Evolutionary conservation across 192 early-diverging fungal genomes (phyloP).

Genomic region (Dissophora ornata): DNA sequence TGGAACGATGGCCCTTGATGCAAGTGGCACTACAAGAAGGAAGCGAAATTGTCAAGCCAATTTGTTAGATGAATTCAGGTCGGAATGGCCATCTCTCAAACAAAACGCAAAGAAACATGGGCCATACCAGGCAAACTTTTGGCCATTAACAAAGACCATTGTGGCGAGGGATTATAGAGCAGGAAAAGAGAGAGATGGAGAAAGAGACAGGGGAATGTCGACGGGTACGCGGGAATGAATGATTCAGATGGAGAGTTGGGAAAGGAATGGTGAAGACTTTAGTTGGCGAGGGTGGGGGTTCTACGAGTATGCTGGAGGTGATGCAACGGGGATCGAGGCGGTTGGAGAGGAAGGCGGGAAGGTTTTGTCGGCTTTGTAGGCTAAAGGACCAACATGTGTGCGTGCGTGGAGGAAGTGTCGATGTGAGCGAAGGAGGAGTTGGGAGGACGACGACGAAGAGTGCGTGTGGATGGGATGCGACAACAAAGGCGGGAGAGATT

Average conservation of each 20-base stretch:
- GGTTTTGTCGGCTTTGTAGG: not conserved
- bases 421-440: too few species aligned
- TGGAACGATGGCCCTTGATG: slow-evolving; percentile 52
- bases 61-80: too few species aligned
- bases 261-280: too few species aligned
- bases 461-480: too few species aligned
- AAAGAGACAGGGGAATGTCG: too few species aligned
- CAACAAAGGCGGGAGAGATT: too few species aligned
- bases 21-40: slow-evolving; percentile 23
- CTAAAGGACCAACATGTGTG: slow-evolving; percentile 7
- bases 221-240: too few species aligned
- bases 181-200: not conserved
- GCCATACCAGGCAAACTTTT: slow-evolving; percentile 48
- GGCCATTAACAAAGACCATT: slow-evolving; percentile 47
- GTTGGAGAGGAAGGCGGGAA: not conserved
- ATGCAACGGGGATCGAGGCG: not conserved
- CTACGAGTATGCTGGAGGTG: not conserved
- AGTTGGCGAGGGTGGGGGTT: not conserved
- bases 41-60: not conserved
- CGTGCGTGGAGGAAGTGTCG: not conserved
- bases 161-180: not conserved
- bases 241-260: too few species aligned
- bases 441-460: too few species aligned
- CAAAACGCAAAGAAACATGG: too few species aligned
- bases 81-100: too few species aligned